phyloP scores from a whole-genome alignment of 805 yeast genomes.

The Pichia nakasei region DNA sequence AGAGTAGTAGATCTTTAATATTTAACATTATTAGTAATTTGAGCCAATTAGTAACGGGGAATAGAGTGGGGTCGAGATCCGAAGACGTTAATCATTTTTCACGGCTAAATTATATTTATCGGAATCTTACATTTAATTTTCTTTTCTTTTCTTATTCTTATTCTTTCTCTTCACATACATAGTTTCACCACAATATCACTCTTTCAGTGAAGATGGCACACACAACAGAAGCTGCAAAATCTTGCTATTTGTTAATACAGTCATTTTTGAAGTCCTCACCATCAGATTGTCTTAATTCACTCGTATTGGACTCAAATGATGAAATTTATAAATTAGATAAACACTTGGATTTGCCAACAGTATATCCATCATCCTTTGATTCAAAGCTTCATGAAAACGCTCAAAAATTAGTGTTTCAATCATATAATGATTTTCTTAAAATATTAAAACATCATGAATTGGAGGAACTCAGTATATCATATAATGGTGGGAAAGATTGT shows the following conservation, averaged over 20 bases:
- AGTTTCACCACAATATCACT: no score
- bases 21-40: no score
- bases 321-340: neutral
- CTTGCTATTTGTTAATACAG: neutral
- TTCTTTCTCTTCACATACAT: neutral
- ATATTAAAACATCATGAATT: slow-evolving; percentile 18
- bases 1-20: no score
- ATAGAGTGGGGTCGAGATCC: no score
- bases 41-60: no score
- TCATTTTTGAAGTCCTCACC: neutral
- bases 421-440: slow-evolving; percentile 14
- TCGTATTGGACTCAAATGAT: neutral
- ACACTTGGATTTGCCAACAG: slow-evolving; percentile 1
- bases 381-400: slow-evolving; percentile 13
- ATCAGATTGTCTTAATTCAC: neutral
- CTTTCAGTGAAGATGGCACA: neutral
- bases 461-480: slow-evolving; percentile 65
- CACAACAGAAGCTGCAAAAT: neutral
- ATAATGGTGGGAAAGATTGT: slow-evolving; percentile 97
- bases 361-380: slow-evolving; percentile 5
- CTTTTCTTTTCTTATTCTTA: no score
- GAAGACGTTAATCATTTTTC: no score
- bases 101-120: no score
- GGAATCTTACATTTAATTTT: no score
- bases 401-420: slow-evolving; percentile 18